Evolutionary conservation across 2,329 filamentous ascomycete genomes (phyloP).

Genomic region (Salinomyces thailandicus): DNA sequence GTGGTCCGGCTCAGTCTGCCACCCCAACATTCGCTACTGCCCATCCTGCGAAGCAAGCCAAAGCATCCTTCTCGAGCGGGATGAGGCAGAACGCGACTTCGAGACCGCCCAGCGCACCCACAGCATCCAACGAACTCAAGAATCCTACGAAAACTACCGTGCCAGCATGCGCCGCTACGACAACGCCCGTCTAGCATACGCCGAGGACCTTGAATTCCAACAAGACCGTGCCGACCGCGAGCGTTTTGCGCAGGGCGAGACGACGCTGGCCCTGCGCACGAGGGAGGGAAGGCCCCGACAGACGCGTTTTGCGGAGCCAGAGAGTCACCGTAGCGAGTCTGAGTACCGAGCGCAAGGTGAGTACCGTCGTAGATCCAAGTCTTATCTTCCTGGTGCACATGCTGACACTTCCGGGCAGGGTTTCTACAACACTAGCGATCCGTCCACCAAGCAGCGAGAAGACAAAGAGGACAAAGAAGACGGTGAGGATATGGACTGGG

Average conservation of each 20-base stretch:
- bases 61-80: not conserved
- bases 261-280: too few relatives aligned
- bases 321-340: not conserved
- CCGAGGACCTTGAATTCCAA: not conserved
- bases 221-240: not conserved
- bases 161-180: too few relatives aligned
- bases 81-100: not conserved
- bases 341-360: not conserved
- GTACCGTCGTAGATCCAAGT: not conserved
- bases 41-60: not conserved
- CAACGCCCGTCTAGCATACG: not conserved
- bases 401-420: not conserved
- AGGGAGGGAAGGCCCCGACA: too few relatives aligned
- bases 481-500: too few relatives aligned
- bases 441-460: too few relatives aligned
- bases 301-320: not conserved
- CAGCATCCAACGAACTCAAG: too few relatives aligned
- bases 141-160: too few relatives aligned
- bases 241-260: not conserved
- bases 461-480: too few relatives aligned
- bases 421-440: not conserved
- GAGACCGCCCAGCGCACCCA: too few relatives aligned
- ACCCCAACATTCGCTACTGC: slow-evolving; percentile 1
- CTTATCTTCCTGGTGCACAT: not conserved
- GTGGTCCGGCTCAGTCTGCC: too few relatives aligned